These are phyloP conservation scores for Gossypium trilobum DNA, from an alignment of 441 rosid species.

Conservation along the genomic window DNA sequence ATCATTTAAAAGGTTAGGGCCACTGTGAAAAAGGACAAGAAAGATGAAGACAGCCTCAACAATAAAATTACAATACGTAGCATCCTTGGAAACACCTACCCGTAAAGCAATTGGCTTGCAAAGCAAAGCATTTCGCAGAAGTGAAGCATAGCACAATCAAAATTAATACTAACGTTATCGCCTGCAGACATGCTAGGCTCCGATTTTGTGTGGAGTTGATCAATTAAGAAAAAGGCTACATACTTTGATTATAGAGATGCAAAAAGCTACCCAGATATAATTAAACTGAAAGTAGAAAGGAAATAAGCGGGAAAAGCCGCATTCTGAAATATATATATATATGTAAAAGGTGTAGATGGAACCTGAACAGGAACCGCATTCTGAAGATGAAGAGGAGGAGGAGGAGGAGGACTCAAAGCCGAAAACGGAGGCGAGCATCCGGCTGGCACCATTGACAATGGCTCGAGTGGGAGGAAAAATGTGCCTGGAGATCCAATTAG, in stretches of 20 bases:
- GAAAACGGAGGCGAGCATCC: constrained; percentile 59
- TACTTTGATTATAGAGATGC: background rate
- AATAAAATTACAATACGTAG: background rate
- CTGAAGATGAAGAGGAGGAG: constrained; percentile 43
- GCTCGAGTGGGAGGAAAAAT: constrained; percentile 64
- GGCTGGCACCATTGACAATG: constrained; percentile 73
- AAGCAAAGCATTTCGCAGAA: background rate
- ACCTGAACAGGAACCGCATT: constrained; percentile 42
- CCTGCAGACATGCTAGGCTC: background rate
- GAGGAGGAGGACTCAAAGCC: constrained; percentile 43
- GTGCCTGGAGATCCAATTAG: constrained; percentile 81
- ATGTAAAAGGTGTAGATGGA: background rate
- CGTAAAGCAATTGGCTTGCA: background rate
- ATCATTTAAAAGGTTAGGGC: background rate
- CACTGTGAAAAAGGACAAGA: background rate
- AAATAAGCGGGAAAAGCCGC: background rate
- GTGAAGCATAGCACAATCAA: background rate
- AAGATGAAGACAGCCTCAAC: background rate
- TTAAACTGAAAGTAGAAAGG: background rate
- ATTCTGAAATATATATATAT: background rate
- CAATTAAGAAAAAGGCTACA: background rate
- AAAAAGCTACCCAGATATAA: background rate
- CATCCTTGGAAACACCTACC: background rate
- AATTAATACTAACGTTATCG: background rate
- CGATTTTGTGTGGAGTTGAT: background rate